These are phyloP conservation scores for Exophiala lecanii-corni DNA, from an alignment of 2,329 filamentous ascomycete species.

Conservation along the genomic window DNA sequence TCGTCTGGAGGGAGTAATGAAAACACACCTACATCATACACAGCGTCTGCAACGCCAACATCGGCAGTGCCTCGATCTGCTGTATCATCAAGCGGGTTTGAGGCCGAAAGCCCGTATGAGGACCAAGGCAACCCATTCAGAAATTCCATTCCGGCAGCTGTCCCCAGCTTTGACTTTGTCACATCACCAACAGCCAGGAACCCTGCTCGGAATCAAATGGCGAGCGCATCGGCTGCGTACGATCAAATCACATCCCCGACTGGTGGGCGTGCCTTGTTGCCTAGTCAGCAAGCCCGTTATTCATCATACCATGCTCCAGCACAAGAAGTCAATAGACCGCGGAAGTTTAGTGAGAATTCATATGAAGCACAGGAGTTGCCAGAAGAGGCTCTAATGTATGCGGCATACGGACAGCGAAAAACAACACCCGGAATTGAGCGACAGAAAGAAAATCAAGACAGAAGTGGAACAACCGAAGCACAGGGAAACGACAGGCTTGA, in stretches of 20 bases:
- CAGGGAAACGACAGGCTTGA: slow-evolving; percentile 17
- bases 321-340: slow-evolving; percentile 2
- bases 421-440: neutral
- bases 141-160: slow-evolving; percentile 23
- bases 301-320: slow-evolving; percentile 11
- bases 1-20: slow-evolving; percentile 17
- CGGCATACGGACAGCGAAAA: slow-evolving; percentile 9
- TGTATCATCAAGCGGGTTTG: slow-evolving; percentile 5
- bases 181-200: slow-evolving; percentile 10
- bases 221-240: slow-evolving; percentile 13
- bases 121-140: slow-evolving; percentile 26
- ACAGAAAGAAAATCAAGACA: slow-evolving; percentile 19
- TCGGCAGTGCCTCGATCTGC: slow-evolving; percentile 16
- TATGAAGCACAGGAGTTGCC: slow-evolving; percentile 17
- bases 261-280: slow-evolving; percentile 30
- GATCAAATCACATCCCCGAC: slow-evolving; percentile 13
- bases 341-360: slow-evolving; percentile 9
- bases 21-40: slow-evolving; percentile 27
- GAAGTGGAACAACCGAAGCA: slow-evolving; percentile 27
- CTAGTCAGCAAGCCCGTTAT: slow-evolving; percentile 31
- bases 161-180: slow-evolving; percentile 24
- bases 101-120: slow-evolving; percentile 21
- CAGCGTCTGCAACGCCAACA: slow-evolving; percentile 22
- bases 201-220: slow-evolving; percentile 17
- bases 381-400: slow-evolving; percentile 13